Percentiles rank a stretch among this genome's conserved stretches.
These are phyloP conservation scores for Rubus idaeus DNA, from an alignment of 306 rosid genomes.

Conservation along the genomic window DNA sequence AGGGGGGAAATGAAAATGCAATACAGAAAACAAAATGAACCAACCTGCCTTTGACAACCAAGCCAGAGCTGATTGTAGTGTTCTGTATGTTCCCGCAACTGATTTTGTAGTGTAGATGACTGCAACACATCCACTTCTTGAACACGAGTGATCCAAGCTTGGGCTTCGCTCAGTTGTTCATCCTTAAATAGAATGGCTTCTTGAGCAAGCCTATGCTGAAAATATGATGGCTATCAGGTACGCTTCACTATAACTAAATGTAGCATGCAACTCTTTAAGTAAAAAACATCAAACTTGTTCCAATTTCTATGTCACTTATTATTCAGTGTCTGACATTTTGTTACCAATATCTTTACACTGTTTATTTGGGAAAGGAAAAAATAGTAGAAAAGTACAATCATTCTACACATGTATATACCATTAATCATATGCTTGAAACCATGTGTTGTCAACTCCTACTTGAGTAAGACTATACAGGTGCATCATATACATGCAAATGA, in stretches of 20 bases:
- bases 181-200: slow-evolving; percentile 83
- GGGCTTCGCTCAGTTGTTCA: slow-evolving; percentile 90
- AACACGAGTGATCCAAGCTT: slow-evolving; percentile 88
- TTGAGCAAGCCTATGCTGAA: slow-evolving; percentile 95
- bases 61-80: slow-evolving; percentile 96
- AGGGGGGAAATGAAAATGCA: background rate
- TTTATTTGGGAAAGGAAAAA: background rate
- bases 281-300: background rate
- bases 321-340: background rate
- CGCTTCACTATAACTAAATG: slow-evolving; percentile 7
- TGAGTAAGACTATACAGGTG: slow-evolving; percentile 1
- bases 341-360: slow-evolving; percentile 8
- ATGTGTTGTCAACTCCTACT: slow-evolving; percentile 2
- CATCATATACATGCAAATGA: slow-evolving; percentile 8
- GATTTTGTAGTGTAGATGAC: slow-evolving; percentile 86
- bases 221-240: slow-evolving; percentile 29
- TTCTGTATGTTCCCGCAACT: slow-evolving; percentile 84
- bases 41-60: slow-evolving; percentile 93
- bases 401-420: background rate
- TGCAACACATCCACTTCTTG: slow-evolving; percentile 94
- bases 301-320: slow-evolving; percentile 8
- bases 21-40: slow-evolving; percentile 19
- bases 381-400: background rate
- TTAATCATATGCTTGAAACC: background rate
- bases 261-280: background rate